These are phyloP conservation scores for Rhizoclosmatium globosum DNA, from an alignment of 192 early-diverging fungal species.

Conservation along the genomic window DNA sequence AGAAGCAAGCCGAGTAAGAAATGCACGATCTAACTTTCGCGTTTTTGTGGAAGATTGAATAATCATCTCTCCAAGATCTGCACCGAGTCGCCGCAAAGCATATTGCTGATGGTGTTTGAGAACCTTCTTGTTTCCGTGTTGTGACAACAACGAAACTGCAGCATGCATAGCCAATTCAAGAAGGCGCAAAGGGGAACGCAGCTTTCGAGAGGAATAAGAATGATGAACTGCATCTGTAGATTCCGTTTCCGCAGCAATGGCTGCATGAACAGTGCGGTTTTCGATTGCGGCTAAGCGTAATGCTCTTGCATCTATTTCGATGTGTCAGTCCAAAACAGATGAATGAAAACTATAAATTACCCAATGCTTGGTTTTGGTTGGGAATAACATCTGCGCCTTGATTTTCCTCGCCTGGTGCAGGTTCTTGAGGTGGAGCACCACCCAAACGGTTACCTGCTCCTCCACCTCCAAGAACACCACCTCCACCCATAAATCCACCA, in stretches of 20 bases:
- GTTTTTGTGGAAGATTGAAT: conserved; percentile 3
- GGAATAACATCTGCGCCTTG: no score
- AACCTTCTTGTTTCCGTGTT: conserved; percentile 8
- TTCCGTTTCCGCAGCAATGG: background rate
- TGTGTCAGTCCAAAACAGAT: background rate
- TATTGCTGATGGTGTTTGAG: conserved; percentile 3
- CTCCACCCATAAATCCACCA: background rate
- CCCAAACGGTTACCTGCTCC: background rate
- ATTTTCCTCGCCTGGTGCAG: background rate
- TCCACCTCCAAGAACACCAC: background rate
- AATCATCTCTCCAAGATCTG: conserved; percentile 22
- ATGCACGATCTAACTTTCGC: conserved; percentile 23
- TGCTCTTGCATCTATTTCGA: background rate
- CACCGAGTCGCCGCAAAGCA: background rate
- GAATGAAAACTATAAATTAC: background rate
- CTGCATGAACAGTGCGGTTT: background rate
- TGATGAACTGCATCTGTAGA: background rate
- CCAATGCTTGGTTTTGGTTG: background rate
- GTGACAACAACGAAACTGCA: conserved; percentile 3
- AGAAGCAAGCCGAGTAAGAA: conserved; percentile 20
- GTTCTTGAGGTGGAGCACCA: background rate
- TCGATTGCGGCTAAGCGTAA: conserved; percentile 26
- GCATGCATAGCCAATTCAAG: background rate
- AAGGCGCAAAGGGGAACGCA: background rate
- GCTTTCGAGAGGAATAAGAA: background rate